These are phyloP conservation scores for Sarcomyxa edulis DNA, from an alignment of 768 basidiomycete species.

Conservation along the genomic window DNA sequence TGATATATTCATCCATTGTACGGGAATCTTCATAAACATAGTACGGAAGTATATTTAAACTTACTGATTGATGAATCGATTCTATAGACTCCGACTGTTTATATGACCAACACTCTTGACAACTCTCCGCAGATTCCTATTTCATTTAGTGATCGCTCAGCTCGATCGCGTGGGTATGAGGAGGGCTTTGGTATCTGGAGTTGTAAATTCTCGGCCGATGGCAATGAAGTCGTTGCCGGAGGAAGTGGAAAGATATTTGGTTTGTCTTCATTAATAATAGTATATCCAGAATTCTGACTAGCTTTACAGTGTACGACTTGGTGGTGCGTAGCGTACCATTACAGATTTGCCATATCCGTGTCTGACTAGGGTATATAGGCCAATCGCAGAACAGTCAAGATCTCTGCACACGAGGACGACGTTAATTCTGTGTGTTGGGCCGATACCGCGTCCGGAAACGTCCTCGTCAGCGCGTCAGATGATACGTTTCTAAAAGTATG, in stretches of 20 bases:
- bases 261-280: slow-evolving; percentile 20
- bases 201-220: slow-evolving; percentile 94
- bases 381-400: slow-evolving; percentile 73
- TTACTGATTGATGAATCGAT: slow-evolving; percentile 6
- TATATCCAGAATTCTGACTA: slow-evolving; percentile 4
- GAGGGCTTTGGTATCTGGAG: slow-evolving; percentile 81
- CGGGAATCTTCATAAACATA: slow-evolving; percentile 18
- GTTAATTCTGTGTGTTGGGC: slow-evolving; percentile 98
- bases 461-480: slow-evolving; percentile 93
- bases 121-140: slow-evolving; percentile 63
- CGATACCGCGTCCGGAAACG: slow-evolving; percentile 86
- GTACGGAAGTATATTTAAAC: neutral
- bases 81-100: slow-evolving; percentile 61
- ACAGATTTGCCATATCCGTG: too few species aligned
- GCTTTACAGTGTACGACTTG: slow-evolving; percentile 79
- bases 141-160: slow-evolving; percentile 44
- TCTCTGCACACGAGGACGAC: slow-evolving; percentile 84
- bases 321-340: too few species aligned
- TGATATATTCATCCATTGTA: slow-evolving; percentile 92
- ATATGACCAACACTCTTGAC: slow-evolving; percentile 71
- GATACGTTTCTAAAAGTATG: slow-evolving; percentile 95
- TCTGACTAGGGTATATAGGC: too few species aligned
- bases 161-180: slow-evolving; percentile 26
- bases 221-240: slow-evolving; percentile 92
- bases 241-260: slow-evolving; percentile 81